Evolutionary conservation across 169 alveolate genomes (phyloP), one percentile per base, ranked within the genome.

Genomic region (Cardiosporidium cionae): DNA sequence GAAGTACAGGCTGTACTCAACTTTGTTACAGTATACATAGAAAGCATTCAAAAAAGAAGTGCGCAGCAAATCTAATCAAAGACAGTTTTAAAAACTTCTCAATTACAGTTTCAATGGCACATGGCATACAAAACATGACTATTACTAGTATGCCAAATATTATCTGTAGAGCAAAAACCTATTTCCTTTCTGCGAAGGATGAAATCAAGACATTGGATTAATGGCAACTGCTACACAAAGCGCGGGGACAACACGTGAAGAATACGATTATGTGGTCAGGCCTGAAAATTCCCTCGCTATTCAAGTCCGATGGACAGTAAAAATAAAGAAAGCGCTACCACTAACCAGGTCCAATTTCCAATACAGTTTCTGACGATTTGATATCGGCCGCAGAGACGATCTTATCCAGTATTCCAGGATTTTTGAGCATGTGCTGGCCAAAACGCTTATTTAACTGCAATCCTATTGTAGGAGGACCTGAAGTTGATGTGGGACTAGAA

Each of bases 381-480:
- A 98, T 94, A 35, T 96, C 98, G 16, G 99, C 95, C 44, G 98
- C 99, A 28, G 87, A 89, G 28, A 96, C 87, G 52, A 98, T 94
- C 83, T 92, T 90, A 73, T 97, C 96, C 52, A 98, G 90, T 36
- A 98, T 94, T 62, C 97, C 96, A 1, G 99, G 98, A 76, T 97
- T 98, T 87, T 96, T 96, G 65, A 98, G 87, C 70, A 98, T 89
- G 84, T 98, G 99, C 80, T 98, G 98, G 3, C 99, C 99, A 76
- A 86, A 92, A 68, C 93, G 89, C 79, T 95, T 80, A 32, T 76
- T 70, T 25, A 74, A 62, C 7, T 64, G 74, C 3, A 80, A 36
- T 23, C 44, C 25, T 3, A 69, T 37, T 0, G 78, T 16, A 16
- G 58, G n/a, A 44, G 58, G 58, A 44, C n/a, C 27, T 16, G 58